These are phyloP conservation scores for Phallus indusiatus DNA, from an alignment of 768 basidiomycete species.

Conservation along the genomic window DNA sequence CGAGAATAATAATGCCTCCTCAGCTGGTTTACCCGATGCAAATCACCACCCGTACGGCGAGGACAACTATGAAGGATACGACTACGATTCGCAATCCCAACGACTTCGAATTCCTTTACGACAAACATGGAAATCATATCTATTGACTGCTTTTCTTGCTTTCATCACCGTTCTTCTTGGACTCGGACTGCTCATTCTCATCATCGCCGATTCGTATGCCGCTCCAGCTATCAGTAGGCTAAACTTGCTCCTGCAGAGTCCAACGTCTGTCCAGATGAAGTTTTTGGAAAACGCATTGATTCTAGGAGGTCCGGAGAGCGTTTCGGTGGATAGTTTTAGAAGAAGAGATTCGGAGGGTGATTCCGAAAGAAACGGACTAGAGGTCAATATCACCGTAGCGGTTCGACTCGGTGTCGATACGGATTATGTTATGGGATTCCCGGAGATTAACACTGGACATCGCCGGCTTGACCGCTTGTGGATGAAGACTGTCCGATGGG, in stretches of 20 bases:
- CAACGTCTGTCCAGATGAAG: background rate
- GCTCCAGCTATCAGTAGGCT: constrained; percentile 1
- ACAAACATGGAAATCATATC: constrained; percentile 5
- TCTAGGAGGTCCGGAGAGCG: background rate
- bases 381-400: constrained; percentile 1
- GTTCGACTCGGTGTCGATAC: constrained; percentile 4
- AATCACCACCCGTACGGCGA: background rate
- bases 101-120: background rate
- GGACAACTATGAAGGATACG: background rate
- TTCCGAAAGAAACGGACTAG: background rate
- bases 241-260: background rate
- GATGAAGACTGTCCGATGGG: background rate
- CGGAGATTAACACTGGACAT: background rate
- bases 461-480: background rate
- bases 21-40: background rate
- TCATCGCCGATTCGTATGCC: constrained; percentile 7
- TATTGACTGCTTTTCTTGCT: background rate
- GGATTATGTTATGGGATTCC: constrained; percentile 7
- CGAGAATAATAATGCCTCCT: background rate
- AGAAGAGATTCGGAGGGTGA: background rate
- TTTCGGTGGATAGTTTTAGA: background rate
- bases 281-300: constrained; percentile 4
- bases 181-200: background rate
- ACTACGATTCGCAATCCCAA: background rate
- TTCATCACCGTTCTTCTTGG: background rate